phyloP scores from a whole-genome alignment of 2,329 filamentous ascomycete species.

The Fusarium musae region DNA sequence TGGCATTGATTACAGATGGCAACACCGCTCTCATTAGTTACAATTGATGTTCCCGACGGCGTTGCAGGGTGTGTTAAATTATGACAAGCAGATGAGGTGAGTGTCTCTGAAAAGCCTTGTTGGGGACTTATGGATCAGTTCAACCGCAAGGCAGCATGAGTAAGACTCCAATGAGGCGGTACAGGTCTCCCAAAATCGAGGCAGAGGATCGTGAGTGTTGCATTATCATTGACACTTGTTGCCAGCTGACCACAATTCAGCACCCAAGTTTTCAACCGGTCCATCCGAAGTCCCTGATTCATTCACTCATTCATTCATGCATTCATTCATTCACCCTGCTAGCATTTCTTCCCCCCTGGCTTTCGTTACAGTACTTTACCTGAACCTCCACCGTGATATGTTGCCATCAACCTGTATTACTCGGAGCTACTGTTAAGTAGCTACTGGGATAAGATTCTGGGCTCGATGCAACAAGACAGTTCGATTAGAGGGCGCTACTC shows the following conservation, averaged over 20 bases:
- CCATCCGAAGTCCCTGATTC: not conserved
- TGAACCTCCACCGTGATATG: not conserved
- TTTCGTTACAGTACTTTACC: not conserved
- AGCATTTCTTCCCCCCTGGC: not conserved
- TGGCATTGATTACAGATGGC: constrained; percentile 56
- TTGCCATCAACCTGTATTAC: not conserved
- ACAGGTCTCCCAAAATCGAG: too few relatives aligned
- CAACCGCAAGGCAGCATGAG: not conserved
- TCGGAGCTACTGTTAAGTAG: constrained; percentile 3
- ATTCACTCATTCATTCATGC: not conserved
- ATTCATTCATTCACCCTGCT: not conserved
- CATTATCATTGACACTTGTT: not conserved
- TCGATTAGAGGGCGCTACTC: constrained; percentile 39
- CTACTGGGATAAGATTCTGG: constrained; percentile 11
- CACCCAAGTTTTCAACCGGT: not conserved
- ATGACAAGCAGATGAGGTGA: not conserved
- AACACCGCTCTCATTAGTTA: constrained; percentile 12
- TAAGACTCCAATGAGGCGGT: too few relatives aligned
- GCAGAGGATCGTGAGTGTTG: not conserved
- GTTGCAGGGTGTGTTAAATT: not conserved
- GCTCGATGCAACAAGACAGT: constrained; percentile 32
- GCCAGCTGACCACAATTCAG: constrained; percentile 1
- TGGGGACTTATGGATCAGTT: not conserved
- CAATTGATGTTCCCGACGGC: not conserved
- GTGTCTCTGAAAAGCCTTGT: not conserved